Evolutionary conservation across 345 rosid species (phyloP), one percentile per base, ranked within the genome.

Genomic region (Sonneratia alba): DNA sequence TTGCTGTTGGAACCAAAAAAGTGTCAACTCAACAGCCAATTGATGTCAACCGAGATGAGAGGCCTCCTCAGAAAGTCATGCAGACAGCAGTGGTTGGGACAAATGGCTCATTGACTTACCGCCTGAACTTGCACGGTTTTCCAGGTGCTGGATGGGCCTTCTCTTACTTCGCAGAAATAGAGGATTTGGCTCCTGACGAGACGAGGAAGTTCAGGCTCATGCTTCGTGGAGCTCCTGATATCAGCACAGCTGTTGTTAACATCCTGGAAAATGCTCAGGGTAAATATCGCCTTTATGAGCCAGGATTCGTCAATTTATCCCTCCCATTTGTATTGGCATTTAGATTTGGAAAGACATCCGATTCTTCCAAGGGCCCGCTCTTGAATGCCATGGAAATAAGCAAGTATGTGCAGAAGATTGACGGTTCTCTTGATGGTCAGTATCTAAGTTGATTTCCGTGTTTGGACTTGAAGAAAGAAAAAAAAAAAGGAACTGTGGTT

Each of bases 71-170:
- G 81, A 96, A 83, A 83, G 97, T 96, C 75, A 96, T 96, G 98
- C 99, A 92, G 85, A 92, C 98, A 42, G 99, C 99, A 74, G 99
- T 96, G 75, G 95, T 92, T 48, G 99, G 99, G 42, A 96, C 88
- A 34, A 92, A 96, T 79, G 99, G 98, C 40, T 84, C 85, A 0
- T 78, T 96, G 72, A 88, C 96, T 73, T 96, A 92, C 80, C 86
- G 98, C 66, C 76, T 92, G 79, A 96, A 92, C 77, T 79, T 96
- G 68, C 90, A 96, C 74, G 99, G 98, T 43, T 96, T 96, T 80
- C 99, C 97, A 62, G 95, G 92, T 79, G 77, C 16, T 80, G 99
- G 97, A 12, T 87, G 99, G 98, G 99, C 97, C 3, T 71, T 77
- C 40, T 70, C 97, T 11, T 96, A 91, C 85, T 85, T 96, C 45